phyloP scores from a whole-genome alignment of 164 flowering plant genomes.

The Magnolia sinica region DNA sequence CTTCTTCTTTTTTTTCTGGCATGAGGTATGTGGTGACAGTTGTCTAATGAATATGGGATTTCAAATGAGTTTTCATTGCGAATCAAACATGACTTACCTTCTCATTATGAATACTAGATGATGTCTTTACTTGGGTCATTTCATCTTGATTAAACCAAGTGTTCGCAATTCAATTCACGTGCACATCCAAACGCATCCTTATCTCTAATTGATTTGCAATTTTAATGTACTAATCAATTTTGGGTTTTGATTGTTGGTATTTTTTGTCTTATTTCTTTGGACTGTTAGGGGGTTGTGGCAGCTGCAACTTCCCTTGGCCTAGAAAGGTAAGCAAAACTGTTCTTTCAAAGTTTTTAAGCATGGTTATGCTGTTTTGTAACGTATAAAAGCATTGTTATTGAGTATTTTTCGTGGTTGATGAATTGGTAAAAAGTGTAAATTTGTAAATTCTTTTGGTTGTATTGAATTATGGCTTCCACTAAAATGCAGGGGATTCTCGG shows the following conservation, averaged over 20 bases:
- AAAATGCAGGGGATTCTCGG: slow-evolving; percentile 71
- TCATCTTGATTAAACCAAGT: no score
- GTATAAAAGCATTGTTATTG: neutral
- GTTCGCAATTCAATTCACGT: neutral
- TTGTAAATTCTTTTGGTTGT: neutral
- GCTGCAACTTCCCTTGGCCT: slow-evolving; percentile 70
- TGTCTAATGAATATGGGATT: no score
- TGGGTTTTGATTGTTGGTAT: neutral
- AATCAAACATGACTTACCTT: no score
- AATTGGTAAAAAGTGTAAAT: neutral
- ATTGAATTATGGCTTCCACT: neutral
- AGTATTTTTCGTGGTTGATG: neutral
- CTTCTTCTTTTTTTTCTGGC: no score
- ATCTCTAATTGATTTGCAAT: neutral
- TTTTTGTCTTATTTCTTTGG: neutral
- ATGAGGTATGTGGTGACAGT: no score
- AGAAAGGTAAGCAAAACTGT: slow-evolving; percentile 51
- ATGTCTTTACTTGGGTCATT: no score
- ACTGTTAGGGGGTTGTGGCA: slow-evolving; percentile 40
- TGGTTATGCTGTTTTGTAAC: neutral
- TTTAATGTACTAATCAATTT: neutral
- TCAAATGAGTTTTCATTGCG: no score
- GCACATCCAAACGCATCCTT: neutral
- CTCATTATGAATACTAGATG: no score
- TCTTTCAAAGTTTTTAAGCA: neutral